Evolutionary conservation across 2,329 filamentous ascomycete genomes (phyloP).

Genomic region (Calonectria ilicicola): DNA sequence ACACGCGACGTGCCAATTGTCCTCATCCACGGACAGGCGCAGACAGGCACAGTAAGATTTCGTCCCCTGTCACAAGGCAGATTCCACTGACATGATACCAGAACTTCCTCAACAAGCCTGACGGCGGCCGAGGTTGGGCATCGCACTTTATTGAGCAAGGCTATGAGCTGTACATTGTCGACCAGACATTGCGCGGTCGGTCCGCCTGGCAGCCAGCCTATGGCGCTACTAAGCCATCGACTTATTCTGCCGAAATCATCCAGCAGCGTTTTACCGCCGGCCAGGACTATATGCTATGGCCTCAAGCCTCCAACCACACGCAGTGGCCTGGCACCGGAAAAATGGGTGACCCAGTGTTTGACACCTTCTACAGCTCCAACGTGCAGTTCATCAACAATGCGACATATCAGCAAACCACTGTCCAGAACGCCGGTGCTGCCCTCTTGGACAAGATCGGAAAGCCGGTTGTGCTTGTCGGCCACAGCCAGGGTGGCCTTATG

Average conservation of each 20-base stretch:
- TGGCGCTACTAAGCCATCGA: slow-evolving; percentile 21
- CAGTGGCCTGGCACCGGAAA: slow-evolving; percentile 38
- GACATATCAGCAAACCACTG: slow-evolving; percentile 28
- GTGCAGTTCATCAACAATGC: slow-evolving; percentile 38
- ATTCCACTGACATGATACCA: slow-evolving; percentile 2
- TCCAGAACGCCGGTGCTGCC: slow-evolving; percentile 48
- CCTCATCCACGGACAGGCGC: slow-evolving; percentile 38
- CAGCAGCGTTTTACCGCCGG: slow-evolving; percentile 35
- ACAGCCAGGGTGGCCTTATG: slow-evolving; percentile 59
- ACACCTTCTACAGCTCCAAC: slow-evolving; percentile 39
- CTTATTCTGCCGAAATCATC: slow-evolving; percentile 32
- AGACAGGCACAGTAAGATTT: slow-evolving; percentile 36
- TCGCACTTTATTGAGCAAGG: slow-evolving; percentile 36
- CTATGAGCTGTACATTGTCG: slow-evolving; percentile 40
- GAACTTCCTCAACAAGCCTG: slow-evolving; percentile 41
- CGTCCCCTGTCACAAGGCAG: not conserved
- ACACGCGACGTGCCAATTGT: slow-evolving; percentile 33
- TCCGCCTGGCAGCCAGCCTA: slow-evolving; percentile 32
- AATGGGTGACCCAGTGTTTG: slow-evolving; percentile 32
- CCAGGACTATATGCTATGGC: slow-evolving; percentile 33
- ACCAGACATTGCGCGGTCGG: slow-evolving; percentile 38
- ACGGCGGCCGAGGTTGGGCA: slow-evolving; percentile 37
- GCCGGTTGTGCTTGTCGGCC: slow-evolving; percentile 55
- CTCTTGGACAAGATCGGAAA: slow-evolving; percentile 57
- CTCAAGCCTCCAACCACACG: slow-evolving; percentile 37